A percentile compares a stretch with the other conserved stretches of the same genome.
phyloP scores from a whole-genome alignment of 768 basidiomycete genomes.

The Russula ochroleuca region DNA sequence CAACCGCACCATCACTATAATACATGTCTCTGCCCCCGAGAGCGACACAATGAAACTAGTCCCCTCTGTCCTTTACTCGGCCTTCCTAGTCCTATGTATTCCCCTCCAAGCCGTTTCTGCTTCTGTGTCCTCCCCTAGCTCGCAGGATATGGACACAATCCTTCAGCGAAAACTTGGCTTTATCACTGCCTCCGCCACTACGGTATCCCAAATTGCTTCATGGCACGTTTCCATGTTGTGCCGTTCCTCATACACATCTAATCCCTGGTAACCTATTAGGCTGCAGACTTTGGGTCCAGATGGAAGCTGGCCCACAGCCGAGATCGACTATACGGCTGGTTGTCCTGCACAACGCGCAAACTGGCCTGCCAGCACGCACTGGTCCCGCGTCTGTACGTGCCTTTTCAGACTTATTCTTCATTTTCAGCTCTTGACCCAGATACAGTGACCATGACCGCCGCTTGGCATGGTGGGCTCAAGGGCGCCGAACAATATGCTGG shows the following conservation, averaged over 20 bases:
- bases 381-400: slow-evolving; percentile 30
- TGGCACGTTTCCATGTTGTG: slow-evolving; percentile 9
- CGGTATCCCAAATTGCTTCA: slow-evolving; percentile 9
- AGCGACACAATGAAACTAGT: not conserved
- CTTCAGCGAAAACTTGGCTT: slow-evolving; percentile 21
- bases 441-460: slow-evolving; percentile 29
- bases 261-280: slow-evolving; percentile 18
- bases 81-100: not conserved
- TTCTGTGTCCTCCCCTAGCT: not conserved
- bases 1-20: too few species aligned
- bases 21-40: not conserved
- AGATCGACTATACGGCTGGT: slow-evolving; percentile 35
- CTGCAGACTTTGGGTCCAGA: slow-evolving; percentile 25
- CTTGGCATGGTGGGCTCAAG: slow-evolving; percentile 29
- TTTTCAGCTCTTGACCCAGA: not conserved
- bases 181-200: slow-evolving; percentile 12
- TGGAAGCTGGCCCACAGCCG: slow-evolving; percentile 28
- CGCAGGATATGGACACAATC: slow-evolving; percentile 22
- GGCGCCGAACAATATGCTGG: slow-evolving; percentile 21
- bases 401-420: not conserved
- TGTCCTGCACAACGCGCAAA: slow-evolving; percentile 37
- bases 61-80: slow-evolving; percentile 4
- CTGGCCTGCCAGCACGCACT: slow-evolving; percentile 36
- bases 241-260: not conserved
- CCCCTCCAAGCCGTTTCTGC: not conserved